Evolutionary conservation across 352 stramenopile species (phyloP), one percentile per base, ranked within the genome.

Genomic region (Plasmopara muralis): DNA sequence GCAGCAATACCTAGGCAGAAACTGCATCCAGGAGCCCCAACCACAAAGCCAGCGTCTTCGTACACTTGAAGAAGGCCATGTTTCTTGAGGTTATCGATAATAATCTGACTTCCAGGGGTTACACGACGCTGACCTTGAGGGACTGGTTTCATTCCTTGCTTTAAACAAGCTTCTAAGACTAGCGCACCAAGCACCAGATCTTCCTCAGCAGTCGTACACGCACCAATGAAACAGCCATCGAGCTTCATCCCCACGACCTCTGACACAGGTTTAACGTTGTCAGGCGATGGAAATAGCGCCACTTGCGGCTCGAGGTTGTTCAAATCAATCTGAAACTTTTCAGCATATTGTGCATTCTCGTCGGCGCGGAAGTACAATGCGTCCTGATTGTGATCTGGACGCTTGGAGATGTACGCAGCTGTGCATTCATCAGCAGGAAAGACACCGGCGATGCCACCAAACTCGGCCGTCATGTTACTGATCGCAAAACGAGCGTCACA

Each of bases 381-480:
- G 44, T 93, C 82, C 18, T 82, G 43, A 55, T 90, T 90, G 70
- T 92, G 81, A 28, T 77, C 75, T 14, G 68, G 60, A 16, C 82
- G 79, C 53, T 75, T 78, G 50, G 70, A 72, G 62, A 93, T 83
- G 74, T 90, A 93, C 29, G 79, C 82, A 13, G 78, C 77, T 30
- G 78, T 93, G 57, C 66, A 71, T 46, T 76, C 80, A 49, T 93
- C 83, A 0, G 74, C 80, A 6, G 79, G 74, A 66, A 93, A 93
- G 39, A 93, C 77, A 28, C 83, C 83, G 14, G 83, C 83, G 43
- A 93, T 93, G 20, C 80, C 83, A 18, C 83, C 83, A 55, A 91
- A 93, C 60, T 93, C 83, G 37, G 80, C 77, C 41, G 76, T 85
- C 83, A 93, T 93, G 74, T 93, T 93, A 43, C 57, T 71, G 51